Base-by-base conservation (phyloP, 2,329 filamentous ascomycete genomes). In the Aspergillus sp. region DNA sequence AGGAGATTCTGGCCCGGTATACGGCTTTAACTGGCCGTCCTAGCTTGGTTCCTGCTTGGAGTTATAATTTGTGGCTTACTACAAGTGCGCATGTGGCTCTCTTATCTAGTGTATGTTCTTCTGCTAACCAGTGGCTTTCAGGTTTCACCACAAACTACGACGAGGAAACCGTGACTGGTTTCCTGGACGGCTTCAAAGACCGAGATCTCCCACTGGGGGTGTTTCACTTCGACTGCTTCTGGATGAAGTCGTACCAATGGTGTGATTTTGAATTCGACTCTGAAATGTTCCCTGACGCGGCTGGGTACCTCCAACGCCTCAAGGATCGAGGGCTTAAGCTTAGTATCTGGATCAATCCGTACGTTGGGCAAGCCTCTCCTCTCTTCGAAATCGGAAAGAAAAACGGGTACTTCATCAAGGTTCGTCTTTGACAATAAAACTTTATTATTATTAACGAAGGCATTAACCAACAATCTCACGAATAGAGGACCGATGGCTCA, bases 211-310 rank as follows among this genome's bases (percentile, higher is more conserved):
- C 86, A 0, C 80, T 91, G 2, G 84, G 88, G 39, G 87, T 90
- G 3, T 90, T 91, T 72, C 89, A 91, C 71, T 91, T 88, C 62
- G 88, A 91, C 69, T 89, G 86, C 71, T 91, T 90, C 80, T 91
- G 88, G 88, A 86, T 91, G 80, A 86, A 86, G 61, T 86, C 85
- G 2, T 90, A 89, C 69, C 84, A 85, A 56, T 91, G 88, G 88
- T 89, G 87, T 58, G 88, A 90, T 70, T 90, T 91, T 62, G 80
- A 86, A 51, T 91, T 90, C 74, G 86, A 89, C 66, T 75, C 81
- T 1, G 83, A 86, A 47, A 83, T 83, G 64, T 91, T 91, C 72
- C 86, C 88, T 0, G 86, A 91, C 61, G 86, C 88, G 1, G 80
- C 81, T 51, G 84, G 80, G 0, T 86, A 88, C 66, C 85, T 91